phyloP scores from a whole-genome alignment of 768 basidiomycete species.

The Auricularia sp. region DNA sequence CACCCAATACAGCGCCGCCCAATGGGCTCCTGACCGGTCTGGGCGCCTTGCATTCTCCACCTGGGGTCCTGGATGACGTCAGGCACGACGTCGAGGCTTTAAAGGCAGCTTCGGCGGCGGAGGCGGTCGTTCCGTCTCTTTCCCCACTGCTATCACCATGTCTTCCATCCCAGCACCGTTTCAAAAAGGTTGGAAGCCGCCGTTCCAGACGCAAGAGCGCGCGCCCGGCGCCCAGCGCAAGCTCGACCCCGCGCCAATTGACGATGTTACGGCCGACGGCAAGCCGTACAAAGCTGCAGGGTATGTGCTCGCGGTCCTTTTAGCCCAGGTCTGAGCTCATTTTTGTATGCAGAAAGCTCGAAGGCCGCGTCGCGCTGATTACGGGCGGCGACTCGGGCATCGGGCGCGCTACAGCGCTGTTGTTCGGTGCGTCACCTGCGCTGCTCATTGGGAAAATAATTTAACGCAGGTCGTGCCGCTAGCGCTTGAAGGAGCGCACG shows the following conservation, averaged over 20 bases:
- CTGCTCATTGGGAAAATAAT: background rate
- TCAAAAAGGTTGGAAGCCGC: conserved; percentile 22
- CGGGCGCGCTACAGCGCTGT: conserved; percentile 32
- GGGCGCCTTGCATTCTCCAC: too few relatives aligned
- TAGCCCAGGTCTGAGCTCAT: background rate
- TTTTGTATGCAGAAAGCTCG: conserved; percentile 22
- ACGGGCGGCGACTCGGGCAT: conserved; percentile 44
- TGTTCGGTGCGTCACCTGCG: conserved; percentile 20
- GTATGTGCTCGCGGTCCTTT: background rate
- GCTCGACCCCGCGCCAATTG: conserved; percentile 25
- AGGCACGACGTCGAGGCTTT: too few relatives aligned
- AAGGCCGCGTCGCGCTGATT: conserved; percentile 37
- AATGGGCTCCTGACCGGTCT: too few relatives aligned
- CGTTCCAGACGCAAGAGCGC: conserved; percentile 19
- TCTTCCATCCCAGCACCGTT: conserved; percentile 15
- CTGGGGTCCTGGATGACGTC: too few relatives aligned
- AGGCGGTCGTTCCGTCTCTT: background rate
- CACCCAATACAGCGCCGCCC: too few relatives aligned
- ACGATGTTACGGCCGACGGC: conserved; percentile 35
- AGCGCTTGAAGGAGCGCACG: background rate
- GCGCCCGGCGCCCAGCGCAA: conserved; percentile 22
- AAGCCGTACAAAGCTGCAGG: conserved; percentile 33
- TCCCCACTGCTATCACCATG: background rate
- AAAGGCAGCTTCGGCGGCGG: background rate
- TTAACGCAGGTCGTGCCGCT: background rate